These are phyloP conservation scores for Colletotrichum brevisporum DNA, from an alignment of 2,329 filamentous ascomycete genomes.

Conservation along the genomic window DNA sequence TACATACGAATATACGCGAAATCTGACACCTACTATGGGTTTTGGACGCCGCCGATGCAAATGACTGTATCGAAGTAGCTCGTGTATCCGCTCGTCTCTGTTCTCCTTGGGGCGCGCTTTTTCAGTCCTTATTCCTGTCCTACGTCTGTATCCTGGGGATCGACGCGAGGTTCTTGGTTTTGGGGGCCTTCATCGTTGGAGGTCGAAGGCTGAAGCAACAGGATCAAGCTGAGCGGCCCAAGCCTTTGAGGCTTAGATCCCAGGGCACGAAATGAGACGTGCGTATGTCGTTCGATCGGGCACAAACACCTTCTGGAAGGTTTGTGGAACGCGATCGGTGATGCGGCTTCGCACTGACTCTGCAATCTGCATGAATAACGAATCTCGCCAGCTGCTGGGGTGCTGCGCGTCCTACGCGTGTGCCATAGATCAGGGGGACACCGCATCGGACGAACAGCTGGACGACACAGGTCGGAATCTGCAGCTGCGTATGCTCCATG, in stretches of 20 bases:
- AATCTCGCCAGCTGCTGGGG: slow-evolving; percentile 34
- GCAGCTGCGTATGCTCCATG: neutral
- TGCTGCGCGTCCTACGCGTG: neutral
- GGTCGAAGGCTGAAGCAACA: neutral
- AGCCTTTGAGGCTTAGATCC: slow-evolving; percentile 28
- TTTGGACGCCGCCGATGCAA: too few relatives aligned
- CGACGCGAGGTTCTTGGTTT: slow-evolving; percentile 31
- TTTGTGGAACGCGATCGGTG: slow-evolving; percentile 6
- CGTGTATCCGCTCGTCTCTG: too few relatives aligned
- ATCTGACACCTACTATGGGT: too few relatives aligned
- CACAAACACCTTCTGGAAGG: slow-evolving; percentile 29
- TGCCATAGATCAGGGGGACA: slow-evolving; percentile 5
- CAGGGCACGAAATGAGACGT: slow-evolving; percentile 23
- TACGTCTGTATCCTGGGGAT: slow-evolving; percentile 13
- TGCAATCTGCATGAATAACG: slow-evolving; percentile 27
- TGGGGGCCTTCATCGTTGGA: neutral
- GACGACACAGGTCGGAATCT: slow-evolving; percentile 11
- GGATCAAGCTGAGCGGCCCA: neutral
- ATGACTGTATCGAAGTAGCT: too few relatives aligned
- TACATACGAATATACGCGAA: too few relatives aligned
- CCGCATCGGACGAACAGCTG: slow-evolving; percentile 33
- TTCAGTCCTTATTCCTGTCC: neutral
- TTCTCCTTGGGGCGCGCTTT: neutral
- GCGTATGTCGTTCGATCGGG: slow-evolving; percentile 21
- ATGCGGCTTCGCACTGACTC: slow-evolving; percentile 12